These are phyloP conservation scores for Lactarius deliciosus DNA, from an alignment of 768 basidiomycete genomes.

Conservation along the genomic window DNA sequence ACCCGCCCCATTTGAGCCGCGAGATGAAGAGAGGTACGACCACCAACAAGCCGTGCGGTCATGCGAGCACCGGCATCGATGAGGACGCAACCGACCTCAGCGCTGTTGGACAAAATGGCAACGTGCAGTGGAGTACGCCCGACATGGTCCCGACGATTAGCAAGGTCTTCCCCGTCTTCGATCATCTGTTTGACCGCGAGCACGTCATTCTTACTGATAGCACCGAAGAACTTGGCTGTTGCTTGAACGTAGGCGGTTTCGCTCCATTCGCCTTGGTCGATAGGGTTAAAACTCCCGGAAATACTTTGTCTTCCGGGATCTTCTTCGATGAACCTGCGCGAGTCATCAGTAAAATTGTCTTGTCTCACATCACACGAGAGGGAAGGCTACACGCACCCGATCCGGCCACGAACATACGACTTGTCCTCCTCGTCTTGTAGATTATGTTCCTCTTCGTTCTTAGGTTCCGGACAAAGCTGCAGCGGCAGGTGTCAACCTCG, in stretches of 20 bases:
- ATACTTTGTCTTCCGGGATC: slow-evolving; percentile 62
- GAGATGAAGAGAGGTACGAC: slow-evolving; percentile 54
- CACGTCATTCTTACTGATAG: slow-evolving; percentile 50
- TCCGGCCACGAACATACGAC: slow-evolving; percentile 46
- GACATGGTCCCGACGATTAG: slow-evolving; percentile 56
- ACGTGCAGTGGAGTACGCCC: slow-evolving; percentile 61
- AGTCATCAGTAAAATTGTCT: not conserved
- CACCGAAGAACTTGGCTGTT: slow-evolving; percentile 53
- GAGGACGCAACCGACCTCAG: slow-evolving; percentile 49
- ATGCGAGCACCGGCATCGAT: slow-evolving; percentile 58
- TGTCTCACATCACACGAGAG: not conserved
- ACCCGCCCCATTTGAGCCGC: slow-evolving; percentile 50
- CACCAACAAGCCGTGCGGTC: slow-evolving; percentile 56
- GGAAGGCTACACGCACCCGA: not conserved
- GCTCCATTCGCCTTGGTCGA: slow-evolving; percentile 66
- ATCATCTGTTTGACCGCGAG: slow-evolving; percentile 42
- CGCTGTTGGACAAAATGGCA: slow-evolving; percentile 48
- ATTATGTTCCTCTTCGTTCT: slow-evolving; percentile 53
- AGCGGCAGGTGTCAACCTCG: not conserved
- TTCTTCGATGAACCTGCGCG: slow-evolving; percentile 53
- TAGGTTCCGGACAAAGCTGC: slow-evolving; percentile 54
- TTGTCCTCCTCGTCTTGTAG: slow-evolving; percentile 55
- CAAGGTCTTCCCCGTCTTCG: slow-evolving; percentile 44
- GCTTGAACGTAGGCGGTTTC: slow-evolving; percentile 59
- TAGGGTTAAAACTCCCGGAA: slow-evolving; percentile 64